Conservation (phyloP, 1,284 basidiomycete species). For the Cystobasidium sp. region DNA sequence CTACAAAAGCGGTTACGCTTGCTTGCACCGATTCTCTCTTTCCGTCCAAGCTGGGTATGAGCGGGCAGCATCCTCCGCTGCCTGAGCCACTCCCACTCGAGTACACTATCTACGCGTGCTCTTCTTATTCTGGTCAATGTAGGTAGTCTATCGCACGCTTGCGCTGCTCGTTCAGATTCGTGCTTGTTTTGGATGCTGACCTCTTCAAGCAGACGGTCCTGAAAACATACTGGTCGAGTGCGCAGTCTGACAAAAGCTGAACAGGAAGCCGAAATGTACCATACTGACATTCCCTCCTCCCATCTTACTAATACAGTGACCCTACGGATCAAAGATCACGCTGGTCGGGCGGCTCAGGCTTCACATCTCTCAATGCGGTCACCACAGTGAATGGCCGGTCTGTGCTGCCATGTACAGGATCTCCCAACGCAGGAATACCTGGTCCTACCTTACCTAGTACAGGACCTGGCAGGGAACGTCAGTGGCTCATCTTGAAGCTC, state of each 20-base stretch:
- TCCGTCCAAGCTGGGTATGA: slow-evolving; percentile 1
- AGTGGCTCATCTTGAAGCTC: slow-evolving; percentile 56
- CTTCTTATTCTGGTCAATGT: slow-evolving; percentile 53
- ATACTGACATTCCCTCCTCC: too few species aligned
- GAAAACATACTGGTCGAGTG: slow-evolving; percentile 42
- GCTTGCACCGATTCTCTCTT: not conserved
- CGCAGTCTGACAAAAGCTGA: not conserved
- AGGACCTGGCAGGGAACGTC: slow-evolving; percentile 47
- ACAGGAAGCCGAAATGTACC: not conserved
- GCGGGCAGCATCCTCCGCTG: slow-evolving; percentile 18
- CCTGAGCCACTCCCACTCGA: slow-evolving; percentile 29
- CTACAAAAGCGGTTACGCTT: not conserved
- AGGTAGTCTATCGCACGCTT: not conserved
- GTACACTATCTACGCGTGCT: slow-evolving; percentile 48
- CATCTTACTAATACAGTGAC: slow-evolving; percentile 15
- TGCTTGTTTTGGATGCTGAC: slow-evolving; percentile 50
- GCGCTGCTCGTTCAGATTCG: not conserved
- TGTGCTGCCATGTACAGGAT: slow-evolving; percentile 9
- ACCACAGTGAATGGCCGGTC: not conserved
- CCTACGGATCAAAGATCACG: slow-evolving; percentile 38
- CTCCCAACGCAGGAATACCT: slow-evolving; percentile 2
- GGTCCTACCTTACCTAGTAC: slow-evolving; percentile 7
- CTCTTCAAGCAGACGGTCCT: slow-evolving; percentile 43
- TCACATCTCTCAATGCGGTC: slow-evolving; percentile 28
- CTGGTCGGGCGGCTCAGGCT: slow-evolving; percentile 42